phyloP scores from a whole-genome alignment of 2,329 filamentous ascomycete genomes.

The Cercospora sp. region DNA sequence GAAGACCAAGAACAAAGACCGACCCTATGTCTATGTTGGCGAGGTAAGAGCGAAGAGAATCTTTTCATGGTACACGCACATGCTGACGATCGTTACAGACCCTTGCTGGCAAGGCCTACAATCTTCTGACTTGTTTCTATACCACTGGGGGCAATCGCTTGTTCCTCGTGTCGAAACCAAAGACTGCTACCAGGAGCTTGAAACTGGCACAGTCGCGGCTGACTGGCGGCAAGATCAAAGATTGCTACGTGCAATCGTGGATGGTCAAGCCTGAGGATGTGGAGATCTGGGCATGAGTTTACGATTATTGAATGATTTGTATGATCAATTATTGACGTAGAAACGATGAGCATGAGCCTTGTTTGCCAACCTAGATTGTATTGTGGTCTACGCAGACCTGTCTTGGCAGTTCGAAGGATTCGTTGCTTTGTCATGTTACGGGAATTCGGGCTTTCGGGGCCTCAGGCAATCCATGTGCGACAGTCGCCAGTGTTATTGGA shows the following conservation, averaged over 20 bases:
- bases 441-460: constrained; percentile 12
- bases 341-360: background rate
- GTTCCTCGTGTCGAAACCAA: background rate
- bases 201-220: background rate
- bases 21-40: background rate
- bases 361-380: background rate
- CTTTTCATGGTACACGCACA: background rate
- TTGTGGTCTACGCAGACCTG: background rate
- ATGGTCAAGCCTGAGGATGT: background rate
- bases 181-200: background rate
- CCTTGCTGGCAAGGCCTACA: background rate
- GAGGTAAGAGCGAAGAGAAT: background rate
- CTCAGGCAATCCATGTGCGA: constrained; percentile 6
- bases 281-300: background rate
- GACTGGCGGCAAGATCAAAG: background rate
- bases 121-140: background rate
- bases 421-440: constrained; percentile 8
- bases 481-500: background rate
- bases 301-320: background rate
- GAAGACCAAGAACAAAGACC: background rate
- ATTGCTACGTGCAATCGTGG: background rate
- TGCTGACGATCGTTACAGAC: background rate
- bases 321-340: background rate
- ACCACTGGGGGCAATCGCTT: background rate
- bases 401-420: background rate